Evolutionary conservation across 129 eudicot species (phyloP).

Genomic region (Arctium minus): DNA sequence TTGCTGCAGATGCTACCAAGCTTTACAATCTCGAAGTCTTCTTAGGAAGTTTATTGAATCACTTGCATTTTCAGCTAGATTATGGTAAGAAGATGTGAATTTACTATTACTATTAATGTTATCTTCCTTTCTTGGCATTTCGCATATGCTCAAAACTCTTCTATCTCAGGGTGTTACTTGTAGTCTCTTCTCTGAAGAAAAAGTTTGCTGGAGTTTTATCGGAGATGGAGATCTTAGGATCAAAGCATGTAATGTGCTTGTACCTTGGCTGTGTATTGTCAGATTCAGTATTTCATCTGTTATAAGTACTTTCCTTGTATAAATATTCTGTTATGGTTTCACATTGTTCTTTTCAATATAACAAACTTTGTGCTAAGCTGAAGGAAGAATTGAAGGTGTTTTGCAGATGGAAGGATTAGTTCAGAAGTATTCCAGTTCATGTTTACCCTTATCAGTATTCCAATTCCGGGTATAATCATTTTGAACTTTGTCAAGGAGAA

Average conservation of each 20-base stretch:
- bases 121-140: neutral
- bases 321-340: neutral
- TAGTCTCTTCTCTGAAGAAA: conserved; percentile 59
- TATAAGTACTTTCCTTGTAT: neutral
- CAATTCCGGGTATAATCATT: conserved; percentile 52
- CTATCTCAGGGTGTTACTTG: conserved; percentile 66
- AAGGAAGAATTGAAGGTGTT: conserved; percentile 34
- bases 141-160: conserved; percentile 14
- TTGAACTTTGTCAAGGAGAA: conserved; percentile 6
- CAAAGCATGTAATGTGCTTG: conserved; percentile 62
- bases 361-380: conserved; percentile 28
- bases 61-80: conserved; percentile 70
- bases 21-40: conserved; percentile 56
- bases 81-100: conserved; percentile 50
- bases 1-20: conserved; percentile 48
- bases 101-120: neutral
- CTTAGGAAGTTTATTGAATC: conserved; percentile 76
- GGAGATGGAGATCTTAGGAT: conserved; percentile 81
- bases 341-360: neutral
- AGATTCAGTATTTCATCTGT: neutral
- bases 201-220: conserved; percentile 66
- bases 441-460: conserved; percentile 54
- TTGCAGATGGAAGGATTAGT: conserved; percentile 76
- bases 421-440: conserved; percentile 61
- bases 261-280: neutral